Base-by-base conservation (phyloP, 495 filamentous ascomycete genomes). In the Daldinia concentrica region DNA sequence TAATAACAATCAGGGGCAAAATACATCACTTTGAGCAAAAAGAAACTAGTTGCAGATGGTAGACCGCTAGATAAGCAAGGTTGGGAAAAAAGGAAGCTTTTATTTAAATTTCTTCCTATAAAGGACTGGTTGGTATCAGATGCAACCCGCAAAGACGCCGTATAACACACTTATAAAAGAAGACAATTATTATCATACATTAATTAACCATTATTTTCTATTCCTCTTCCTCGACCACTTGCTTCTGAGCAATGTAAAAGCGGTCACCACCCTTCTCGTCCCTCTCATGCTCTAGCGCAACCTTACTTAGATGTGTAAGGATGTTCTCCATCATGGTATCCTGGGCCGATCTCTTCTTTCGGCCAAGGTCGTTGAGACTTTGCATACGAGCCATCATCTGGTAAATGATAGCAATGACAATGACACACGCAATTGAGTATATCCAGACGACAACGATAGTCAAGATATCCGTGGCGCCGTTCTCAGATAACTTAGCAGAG, bases 301-400 rank as follows among this genome's bases (percentile, higher is more conserved):
- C 85, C 84, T 93, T 92, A 84, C 87, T 88, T 51, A 94, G 82
- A 78, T 90, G 89, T 45, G 84, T 86, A 76, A 94, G 85, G 81
- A 92, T 89, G 83, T 94, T 93, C 89, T 94, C 91, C 81, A 93
- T 90, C 77, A 89, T 83, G 76, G 90, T 91, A 79, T 94, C 91
- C 72, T 87, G 86, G 72, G 84, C 84, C 78, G 84, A 89, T 77
- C 91, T 88, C 84, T 89, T 90, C 87, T 91, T 90, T 79, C 91
- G 90, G 77, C 91, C 91, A 67, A 94, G 89, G 81, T 92, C 90
- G 83, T 92, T 87, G 60, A 93, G 86, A 80, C 81, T 87, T 55
- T 84, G 80, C 75, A 92, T 86, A 74, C 85, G 81, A 82, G 89
- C 90, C 78, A 94, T 85, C 74, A 90, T 76, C 82, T 87, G 91